These are phyloP conservation scores for Cucumis sativus DNA, from an alignment of 306 rosid species.

Conservation along the genomic window DNA sequence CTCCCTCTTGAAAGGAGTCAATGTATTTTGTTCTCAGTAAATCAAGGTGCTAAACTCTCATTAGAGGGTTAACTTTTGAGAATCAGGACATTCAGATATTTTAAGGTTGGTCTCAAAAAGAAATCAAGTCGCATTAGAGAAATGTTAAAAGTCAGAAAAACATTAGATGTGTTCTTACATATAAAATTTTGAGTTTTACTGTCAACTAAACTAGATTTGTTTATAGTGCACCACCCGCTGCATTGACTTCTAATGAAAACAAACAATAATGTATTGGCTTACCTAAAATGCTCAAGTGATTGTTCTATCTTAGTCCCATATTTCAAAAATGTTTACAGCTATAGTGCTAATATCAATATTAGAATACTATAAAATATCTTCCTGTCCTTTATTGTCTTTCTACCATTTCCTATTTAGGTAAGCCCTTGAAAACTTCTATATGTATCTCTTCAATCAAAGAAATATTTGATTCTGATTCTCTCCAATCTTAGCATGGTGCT, in stretches of 20 bases:
- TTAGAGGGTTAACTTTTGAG: neutral
- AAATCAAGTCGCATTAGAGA: neutral
- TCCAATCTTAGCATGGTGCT: too few species aligned
- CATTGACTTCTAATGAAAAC: neutral
- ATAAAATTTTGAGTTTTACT: neutral
- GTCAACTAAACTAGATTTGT: neutral
- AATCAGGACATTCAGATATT: neutral
- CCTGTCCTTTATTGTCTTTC: too few species aligned
- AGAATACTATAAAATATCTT: too few species aligned
- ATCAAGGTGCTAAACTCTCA: too few species aligned
- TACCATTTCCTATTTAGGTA: too few species aligned
- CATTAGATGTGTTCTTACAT: neutral
- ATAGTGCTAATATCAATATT: too few species aligned
- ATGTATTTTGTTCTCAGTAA: too few species aligned
- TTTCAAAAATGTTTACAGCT: neutral
- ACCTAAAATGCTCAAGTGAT: neutral
- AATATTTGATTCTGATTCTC: too few species aligned
- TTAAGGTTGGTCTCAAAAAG: neutral
- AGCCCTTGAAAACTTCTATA: too few species aligned
- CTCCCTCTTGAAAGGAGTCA: too few species aligned
- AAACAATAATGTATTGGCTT: neutral
- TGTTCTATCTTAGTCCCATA: neutral
- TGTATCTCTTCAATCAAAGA: too few species aligned
- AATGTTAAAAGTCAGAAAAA: neutral
- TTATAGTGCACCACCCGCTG: neutral